A percentile compares a stretch with the other conserved stretches of the same genome.
These are phyloP conservation scores for Rhodotorula sp. DNA, from an alignment of 1,284 basidiomycete species.

Conservation along the genomic window DNA sequence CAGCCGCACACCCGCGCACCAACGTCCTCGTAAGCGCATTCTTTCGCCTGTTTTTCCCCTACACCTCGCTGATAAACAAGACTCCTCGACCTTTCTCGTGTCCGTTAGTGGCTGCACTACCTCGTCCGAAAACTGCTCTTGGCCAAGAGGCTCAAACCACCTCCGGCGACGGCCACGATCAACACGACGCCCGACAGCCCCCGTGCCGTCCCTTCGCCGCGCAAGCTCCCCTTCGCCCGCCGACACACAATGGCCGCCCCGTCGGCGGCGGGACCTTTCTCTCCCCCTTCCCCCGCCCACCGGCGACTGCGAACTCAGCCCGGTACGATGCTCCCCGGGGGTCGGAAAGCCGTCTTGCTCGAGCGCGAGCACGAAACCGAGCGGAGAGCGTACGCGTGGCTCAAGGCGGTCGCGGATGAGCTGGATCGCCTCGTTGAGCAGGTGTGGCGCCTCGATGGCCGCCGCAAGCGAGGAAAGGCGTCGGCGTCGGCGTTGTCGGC, in stretches of 20 bases:
- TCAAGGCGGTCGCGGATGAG: slow-evolving; percentile 6
- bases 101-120: slow-evolving; percentile 76
- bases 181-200: not conserved
- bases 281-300: not conserved
- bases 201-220: not conserved
- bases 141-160: slow-evolving; percentile 59
- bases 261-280: not conserved
- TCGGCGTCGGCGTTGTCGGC: too few species aligned
- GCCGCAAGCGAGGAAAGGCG: too few species aligned
- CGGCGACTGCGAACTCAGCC: slow-evolving; percentile 7
- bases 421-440: not conserved
- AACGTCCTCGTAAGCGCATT: slow-evolving; percentile 74
- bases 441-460: not conserved
- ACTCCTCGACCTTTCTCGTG: not conserved
- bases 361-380: slow-evolving; percentile 10
- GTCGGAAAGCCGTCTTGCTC: not conserved
- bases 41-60: not conserved
- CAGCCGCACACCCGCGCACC: slow-evolving; percentile 70
- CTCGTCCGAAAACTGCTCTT: slow-evolving; percentile 67
- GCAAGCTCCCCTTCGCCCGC: not conserved
- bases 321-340: not conserved
- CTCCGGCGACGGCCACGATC: not conserved
- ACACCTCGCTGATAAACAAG: not conserved
- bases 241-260: not conserved
- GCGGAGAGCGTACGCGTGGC: slow-evolving; percentile 10